Evolutionary conservation across 345 rosid genomes (phyloP), one percentile per base, ranked within the genome.

Genomic region (Arabis alpina): DNA sequence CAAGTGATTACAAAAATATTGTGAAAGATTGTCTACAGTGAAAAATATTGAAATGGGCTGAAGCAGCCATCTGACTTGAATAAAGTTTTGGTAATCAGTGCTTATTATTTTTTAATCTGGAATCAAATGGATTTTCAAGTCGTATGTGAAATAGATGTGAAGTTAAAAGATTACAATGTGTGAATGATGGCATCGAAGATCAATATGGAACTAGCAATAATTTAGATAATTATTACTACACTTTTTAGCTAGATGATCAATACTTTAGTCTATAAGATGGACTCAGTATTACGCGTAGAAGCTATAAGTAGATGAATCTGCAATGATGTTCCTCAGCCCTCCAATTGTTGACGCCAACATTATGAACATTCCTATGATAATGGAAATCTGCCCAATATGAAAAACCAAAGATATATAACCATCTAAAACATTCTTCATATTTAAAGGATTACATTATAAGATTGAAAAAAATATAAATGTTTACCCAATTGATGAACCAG

Each of bases 401-500:
- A 2, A 54, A 37, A 7, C 8, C 15, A 60, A 49, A 40, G 16
- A 30, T 14, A 45, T 28, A 44, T 44, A 30, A 23, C 13, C 23
- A 15, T 64, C 42, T 37, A 28, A 57, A 23, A 57, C 14, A 62
- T 14, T 41, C 12, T 37, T 61, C 64, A 72, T 47, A 7, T 15
- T 27, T 11, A 10, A 8, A 42, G 43, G 3, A 40, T 19, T 30
- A 19, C 52, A 30, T 6, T 13, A 6, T 12, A n/a, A 6, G 23
- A 10, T 14, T 14, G 19, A 8, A 4, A 51, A 19, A 14, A 36
- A 19, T 49, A 11, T 34, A 53, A 42, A 44, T 67, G 34, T 54
- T 78, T 93, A 91, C 99, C 99, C 99, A 93, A 61, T 93, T 93
- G 80, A 82, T 73, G 71, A 88, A 72, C 99, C 98, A 93, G 19